Conservation (phyloP, 2,329 filamentous ascomycete species). For the Pseudocercospora vitis region DNA sequence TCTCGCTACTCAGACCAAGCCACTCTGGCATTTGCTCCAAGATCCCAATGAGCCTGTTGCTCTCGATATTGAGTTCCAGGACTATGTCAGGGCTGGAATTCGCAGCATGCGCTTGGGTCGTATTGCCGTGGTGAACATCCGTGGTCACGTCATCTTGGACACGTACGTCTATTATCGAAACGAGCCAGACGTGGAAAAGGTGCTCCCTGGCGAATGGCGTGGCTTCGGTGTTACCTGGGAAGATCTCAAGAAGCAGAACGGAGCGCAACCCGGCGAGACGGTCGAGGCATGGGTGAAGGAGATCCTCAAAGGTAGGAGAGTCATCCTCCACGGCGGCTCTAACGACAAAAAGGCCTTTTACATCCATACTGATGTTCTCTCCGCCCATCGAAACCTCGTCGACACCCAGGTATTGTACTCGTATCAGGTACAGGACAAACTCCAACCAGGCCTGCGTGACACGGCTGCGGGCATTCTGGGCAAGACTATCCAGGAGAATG, state of each 20-base stretch:
- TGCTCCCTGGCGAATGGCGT: slow-evolving; percentile 4
- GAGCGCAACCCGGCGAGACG: slow-evolving; percentile 10
- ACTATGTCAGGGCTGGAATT: slow-evolving; percentile 5
- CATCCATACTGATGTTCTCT: slow-evolving; percentile 8
- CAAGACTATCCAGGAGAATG: not conserved
- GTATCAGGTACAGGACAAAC: slow-evolving; percentile 9
- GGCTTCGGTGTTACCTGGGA: slow-evolving; percentile 8
- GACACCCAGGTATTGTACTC: slow-evolving; percentile 14
- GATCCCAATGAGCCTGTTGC: slow-evolving; percentile 11
- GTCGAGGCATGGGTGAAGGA: slow-evolving; percentile 9
- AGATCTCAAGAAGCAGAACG: slow-evolving; percentile 8
- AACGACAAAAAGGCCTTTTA: slow-evolving; percentile 5
- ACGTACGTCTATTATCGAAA: slow-evolving; percentile 12
- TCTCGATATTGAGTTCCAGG: slow-evolving; percentile 14
- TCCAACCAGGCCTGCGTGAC: not conserved
- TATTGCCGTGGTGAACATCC: slow-evolving; percentile 12
- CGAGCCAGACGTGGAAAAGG: slow-evolving; percentile 9
- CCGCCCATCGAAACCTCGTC: not conserved
- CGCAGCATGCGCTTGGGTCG: slow-evolving; percentile 7
- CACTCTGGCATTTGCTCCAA: slow-evolving; percentile 10
- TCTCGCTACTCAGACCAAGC: slow-evolving; percentile 5
- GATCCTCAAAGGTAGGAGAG: slow-evolving; percentile 9
- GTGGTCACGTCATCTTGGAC: slow-evolving; percentile 13
- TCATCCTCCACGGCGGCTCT: slow-evolving; percentile 9
- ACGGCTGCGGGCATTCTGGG: not conserved